phyloP scores from a whole-genome alignment of 768 basidiomycete species.

The Amanita inopinata region DNA sequence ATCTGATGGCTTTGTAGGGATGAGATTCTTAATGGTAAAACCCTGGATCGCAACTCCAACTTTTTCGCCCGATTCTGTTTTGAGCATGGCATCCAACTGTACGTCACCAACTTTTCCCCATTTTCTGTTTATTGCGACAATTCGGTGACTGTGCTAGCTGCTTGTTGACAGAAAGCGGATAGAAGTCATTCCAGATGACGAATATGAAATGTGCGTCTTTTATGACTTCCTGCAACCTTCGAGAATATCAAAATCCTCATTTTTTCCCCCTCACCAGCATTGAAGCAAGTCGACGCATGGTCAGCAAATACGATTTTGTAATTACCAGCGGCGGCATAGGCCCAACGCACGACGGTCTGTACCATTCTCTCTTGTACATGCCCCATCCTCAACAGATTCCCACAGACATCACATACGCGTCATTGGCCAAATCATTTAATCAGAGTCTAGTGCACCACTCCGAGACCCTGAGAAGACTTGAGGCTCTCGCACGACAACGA shows the following conservation, averaged over 20 bases:
- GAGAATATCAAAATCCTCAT: background rate
- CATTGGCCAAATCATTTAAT: slow-evolving; percentile 78
- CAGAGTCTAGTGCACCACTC: slow-evolving; percentile 61
- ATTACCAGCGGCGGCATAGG: slow-evolving; percentile 89
- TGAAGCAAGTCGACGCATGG: slow-evolving; percentile 79
- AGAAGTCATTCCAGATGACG: slow-evolving; percentile 87
- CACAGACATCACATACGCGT: slow-evolving; percentile 81
- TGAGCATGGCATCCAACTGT: slow-evolving; percentile 78
- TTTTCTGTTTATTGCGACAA: background rate
- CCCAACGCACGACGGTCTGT: slow-evolving; percentile 78
- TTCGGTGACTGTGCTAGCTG: slow-evolving; percentile 20
- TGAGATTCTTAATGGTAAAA: slow-evolving; percentile 91
- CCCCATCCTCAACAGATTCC: background rate
- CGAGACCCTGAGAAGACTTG: slow-evolving; percentile 73
- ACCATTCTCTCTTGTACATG: background rate
- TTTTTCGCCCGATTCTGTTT: slow-evolving; percentile 87
- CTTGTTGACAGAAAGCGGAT: slow-evolving; percentile 58
- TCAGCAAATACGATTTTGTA: slow-evolving; percentile 78
- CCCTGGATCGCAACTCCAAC: slow-evolving; percentile 73
- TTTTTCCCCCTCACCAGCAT: slow-evolving; percentile 34
- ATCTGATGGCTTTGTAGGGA: slow-evolving; percentile 39
- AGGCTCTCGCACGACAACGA: slow-evolving; percentile 44
- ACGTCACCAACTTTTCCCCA: slow-evolving; percentile 15
- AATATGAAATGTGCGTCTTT: slow-evolving; percentile 70
- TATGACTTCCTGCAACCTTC: background rate